Conservation (phyloP, 1,139 yeast species). For the Blastobotrys buckinghamii region DNA sequence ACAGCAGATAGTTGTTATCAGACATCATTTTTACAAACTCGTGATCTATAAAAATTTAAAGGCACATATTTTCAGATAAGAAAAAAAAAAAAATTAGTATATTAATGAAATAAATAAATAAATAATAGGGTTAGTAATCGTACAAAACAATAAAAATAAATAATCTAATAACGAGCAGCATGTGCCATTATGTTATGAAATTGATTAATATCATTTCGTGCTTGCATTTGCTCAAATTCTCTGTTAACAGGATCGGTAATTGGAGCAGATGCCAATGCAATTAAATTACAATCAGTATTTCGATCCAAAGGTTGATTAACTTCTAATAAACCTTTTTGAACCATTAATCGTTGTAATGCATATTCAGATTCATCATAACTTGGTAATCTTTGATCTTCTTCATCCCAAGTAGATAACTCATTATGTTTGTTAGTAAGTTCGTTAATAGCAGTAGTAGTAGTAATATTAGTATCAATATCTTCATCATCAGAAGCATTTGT, state of each 20-base stretch:
- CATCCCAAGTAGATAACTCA: slow-evolving; percentile 18
- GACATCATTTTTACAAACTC: no score
- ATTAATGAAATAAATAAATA: not conserved
- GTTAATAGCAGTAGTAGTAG: not conserved
- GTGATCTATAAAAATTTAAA: not conserved
- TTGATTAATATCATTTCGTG: slow-evolving; percentile 1
- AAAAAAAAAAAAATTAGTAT: not conserved
- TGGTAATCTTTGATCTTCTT: slow-evolving; percentile 26
- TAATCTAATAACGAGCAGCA: not conserved
- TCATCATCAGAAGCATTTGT: not conserved
- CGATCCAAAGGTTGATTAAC: slow-evolving; percentile 12
- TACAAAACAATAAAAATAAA: not conserved
- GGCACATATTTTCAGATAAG: not conserved
- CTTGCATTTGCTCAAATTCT: slow-evolving; percentile 3
- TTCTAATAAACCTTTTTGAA: slow-evolving; percentile 21
- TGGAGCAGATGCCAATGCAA: slow-evolving; percentile 12
- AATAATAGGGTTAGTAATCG: not conserved
- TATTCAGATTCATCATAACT: slow-evolving; percentile 26
- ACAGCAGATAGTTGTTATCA: no score
- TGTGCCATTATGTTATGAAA: not conserved
- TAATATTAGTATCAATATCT: not conserved
- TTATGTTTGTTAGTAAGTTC: not conserved
- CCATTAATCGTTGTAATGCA: slow-evolving; percentile 25
- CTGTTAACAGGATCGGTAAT: slow-evolving; percentile 7
- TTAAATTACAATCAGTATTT: slow-evolving; percentile 4